Conservation (phyloP, 768 basidiomycete species). For the Pisolithus orientalis region DNA sequence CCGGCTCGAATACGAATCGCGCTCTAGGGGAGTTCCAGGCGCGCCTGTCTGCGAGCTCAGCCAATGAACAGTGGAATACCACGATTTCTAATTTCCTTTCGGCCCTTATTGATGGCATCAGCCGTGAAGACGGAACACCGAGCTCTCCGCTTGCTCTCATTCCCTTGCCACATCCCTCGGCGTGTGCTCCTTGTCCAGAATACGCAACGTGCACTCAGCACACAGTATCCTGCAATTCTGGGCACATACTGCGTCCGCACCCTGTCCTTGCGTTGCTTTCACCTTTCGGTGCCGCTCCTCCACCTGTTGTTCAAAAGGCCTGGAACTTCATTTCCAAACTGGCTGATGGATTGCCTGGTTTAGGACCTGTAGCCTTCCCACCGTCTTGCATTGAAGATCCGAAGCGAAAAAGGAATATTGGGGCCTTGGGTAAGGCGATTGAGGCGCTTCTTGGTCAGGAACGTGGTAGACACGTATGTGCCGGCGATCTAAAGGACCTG, state of each 20-base stretch:
- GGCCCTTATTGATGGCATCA: conserved; percentile 20
- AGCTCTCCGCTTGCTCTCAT: conserved; percentile 53
- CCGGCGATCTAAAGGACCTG: conserved; percentile 34
- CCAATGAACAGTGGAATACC: conserved; percentile 52
- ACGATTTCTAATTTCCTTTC: conserved; percentile 36
- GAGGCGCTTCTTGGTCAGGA: conserved; percentile 58
- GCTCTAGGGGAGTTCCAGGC: conserved; percentile 44
- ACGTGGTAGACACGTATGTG: conserved; percentile 60
- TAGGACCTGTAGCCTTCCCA: conserved; percentile 73
- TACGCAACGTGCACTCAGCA: conserved; percentile 57
- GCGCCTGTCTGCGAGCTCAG: conserved; percentile 40
- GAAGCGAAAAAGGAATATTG: conserved; percentile 65
- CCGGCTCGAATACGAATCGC: conserved; percentile 53
- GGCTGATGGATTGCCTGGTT: conserved; percentile 65
- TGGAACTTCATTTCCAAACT: conserved; percentile 43
- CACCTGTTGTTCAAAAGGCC: conserved; percentile 33
- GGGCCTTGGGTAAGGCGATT: conserved; percentile 65
- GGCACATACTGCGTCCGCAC: conserved; percentile 62
- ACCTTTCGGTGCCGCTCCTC: conserved; percentile 32
- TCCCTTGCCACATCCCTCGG: conserved; percentile 50
- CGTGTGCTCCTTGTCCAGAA: conserved; percentile 69
- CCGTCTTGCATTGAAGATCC: conserved; percentile 77
- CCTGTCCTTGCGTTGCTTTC: conserved; percentile 43
- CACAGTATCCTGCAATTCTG: conserved; percentile 58
- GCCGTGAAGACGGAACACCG: conserved; percentile 26